A percentile compares a stretch with the other conserved stretches of the same genome.
Evolutionary conservation across 768 basidiomycete genomes (phyloP).

Genomic region (Kockovaella imperatae): DNA sequence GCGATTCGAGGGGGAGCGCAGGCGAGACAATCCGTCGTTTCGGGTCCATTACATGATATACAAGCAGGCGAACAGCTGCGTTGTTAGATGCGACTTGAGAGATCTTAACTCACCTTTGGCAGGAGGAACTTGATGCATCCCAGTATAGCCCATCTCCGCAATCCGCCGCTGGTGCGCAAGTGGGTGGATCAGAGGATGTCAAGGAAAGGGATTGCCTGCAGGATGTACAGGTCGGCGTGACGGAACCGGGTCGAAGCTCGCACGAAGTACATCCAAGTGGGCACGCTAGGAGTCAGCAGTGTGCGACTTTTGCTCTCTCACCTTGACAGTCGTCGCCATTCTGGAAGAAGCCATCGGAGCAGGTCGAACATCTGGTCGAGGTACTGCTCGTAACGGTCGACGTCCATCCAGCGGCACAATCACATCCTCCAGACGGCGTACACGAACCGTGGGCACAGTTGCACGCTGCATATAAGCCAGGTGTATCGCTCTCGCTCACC

Average conservation of each 20-base stretch:
- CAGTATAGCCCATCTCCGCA: slow-evolving; percentile 36
- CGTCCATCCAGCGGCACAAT: slow-evolving; percentile 36
- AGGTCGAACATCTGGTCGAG: slow-evolving; percentile 22
- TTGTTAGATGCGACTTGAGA: background rate
- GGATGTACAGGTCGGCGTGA: slow-evolving; percentile 18
- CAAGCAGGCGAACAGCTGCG: slow-evolving; percentile 42
- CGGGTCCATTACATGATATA: slow-evolving; percentile 35
- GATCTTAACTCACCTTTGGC: slow-evolving; percentile 23
- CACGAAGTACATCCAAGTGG: slow-evolving; percentile 36
- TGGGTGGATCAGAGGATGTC: slow-evolving; percentile 16
- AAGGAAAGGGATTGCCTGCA: slow-evolving; percentile 14
- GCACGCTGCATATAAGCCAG: slow-evolving; percentile 20
- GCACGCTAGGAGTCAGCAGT: slow-evolving; percentile 20
- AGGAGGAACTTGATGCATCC: slow-evolving; percentile 15
- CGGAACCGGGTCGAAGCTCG: slow-evolving; percentile 9
- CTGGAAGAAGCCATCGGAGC: slow-evolving; percentile 30
- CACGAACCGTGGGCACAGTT: slow-evolving; percentile 38
- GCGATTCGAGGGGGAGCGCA: slow-evolving; percentile 38
- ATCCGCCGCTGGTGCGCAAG: slow-evolving; percentile 12
- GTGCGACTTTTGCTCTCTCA: slow-evolving; percentile 5
- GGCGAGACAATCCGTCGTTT: slow-evolving; percentile 30
- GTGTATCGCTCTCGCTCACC: too few relatives aligned
- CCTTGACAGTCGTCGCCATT: slow-evolving; percentile 27
- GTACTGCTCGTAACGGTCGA: slow-evolving; percentile 13
- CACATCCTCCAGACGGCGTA: slow-evolving; percentile 20